phyloP scores from a whole-genome alignment of 176 grass and related monocot species.

The sorghum (Sorghum bicolor) region Sorghum_bicolor_NCBIv3 NC_012872.2:2918001-2918500 shows the following conservation, averaged over 20 bases:
- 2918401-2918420: conserved; percentile 86
- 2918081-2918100: conserved; percentile 14
- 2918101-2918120: conserved; percentile 83
- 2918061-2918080: not conserved
- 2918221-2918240: conserved; percentile 91
- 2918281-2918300: conserved; percentile 92
- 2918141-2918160: conserved; percentile 66
- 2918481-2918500: not conserved
- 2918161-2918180: conserved; percentile 91
- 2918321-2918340: conserved; percentile 77
- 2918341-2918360: conserved; percentile 80
- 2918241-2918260: conserved; percentile 76
- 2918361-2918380: conserved; percentile 66
- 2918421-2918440: conserved; percentile 54
- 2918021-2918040: not conserved
- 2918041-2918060: not conserved
- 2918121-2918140: conserved; percentile 72
- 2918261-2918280: conserved; percentile 68
- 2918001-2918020: not conserved
- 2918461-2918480: conserved; percentile 99
- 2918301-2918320: conserved; percentile 88
- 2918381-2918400: conserved; percentile 65
- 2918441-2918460: conserved; percentile 80
- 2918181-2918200: conserved; percentile 90
- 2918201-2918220: conserved; percentile 70